phyloP scores from a whole-genome alignment of 2,329 filamentous ascomycete species.

The Aureobasidium melanogenum region DNA sequence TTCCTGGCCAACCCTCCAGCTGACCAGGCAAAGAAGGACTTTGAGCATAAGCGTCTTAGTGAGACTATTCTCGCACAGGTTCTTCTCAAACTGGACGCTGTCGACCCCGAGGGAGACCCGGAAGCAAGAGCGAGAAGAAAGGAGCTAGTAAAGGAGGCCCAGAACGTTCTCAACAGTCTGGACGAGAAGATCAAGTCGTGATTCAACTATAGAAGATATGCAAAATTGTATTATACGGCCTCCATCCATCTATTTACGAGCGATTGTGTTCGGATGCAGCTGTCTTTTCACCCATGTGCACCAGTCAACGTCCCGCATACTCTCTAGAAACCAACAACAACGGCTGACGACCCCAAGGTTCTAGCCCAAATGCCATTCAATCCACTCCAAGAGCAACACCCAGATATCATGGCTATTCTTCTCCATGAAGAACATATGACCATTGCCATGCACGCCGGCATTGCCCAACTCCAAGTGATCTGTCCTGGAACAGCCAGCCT shows the following conservation, averaged over 20 bases:
- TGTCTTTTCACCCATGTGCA: no score
- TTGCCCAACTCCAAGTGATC: slow-evolving; percentile 39
- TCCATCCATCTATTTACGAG: background rate
- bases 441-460: slow-evolving; percentile 43
- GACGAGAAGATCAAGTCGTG: slow-evolving; percentile 38
- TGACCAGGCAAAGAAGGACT: slow-evolving; percentile 58
- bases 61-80: slow-evolving; percentile 72
- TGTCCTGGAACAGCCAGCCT: slow-evolving; percentile 38
- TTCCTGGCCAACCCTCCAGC: slow-evolving; percentile 55
- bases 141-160: slow-evolving; percentile 63
- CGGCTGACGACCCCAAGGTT: background rate
- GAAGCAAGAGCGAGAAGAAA: slow-evolving; percentile 59
- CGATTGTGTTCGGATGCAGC: background rate
- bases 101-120: slow-evolving; percentile 62
- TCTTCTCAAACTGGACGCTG: slow-evolving; percentile 65
- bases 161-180: slow-evolving; percentile 55
- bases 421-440: slow-evolving; percentile 48
- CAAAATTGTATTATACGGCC: background rate
- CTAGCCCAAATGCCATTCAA: background rate
- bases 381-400: slow-evolving; percentile 30
- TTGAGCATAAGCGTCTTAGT: slow-evolving; percentile 65
- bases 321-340: no score
- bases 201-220: background rate
- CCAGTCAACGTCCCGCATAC: no score
- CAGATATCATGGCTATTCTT: slow-evolving; percentile 41